Percentiles rank a stretch among this genome's conserved stretches.
Conservation (phyloP, 306 rosid genomes). For the Cicer bijugum region DNA sequence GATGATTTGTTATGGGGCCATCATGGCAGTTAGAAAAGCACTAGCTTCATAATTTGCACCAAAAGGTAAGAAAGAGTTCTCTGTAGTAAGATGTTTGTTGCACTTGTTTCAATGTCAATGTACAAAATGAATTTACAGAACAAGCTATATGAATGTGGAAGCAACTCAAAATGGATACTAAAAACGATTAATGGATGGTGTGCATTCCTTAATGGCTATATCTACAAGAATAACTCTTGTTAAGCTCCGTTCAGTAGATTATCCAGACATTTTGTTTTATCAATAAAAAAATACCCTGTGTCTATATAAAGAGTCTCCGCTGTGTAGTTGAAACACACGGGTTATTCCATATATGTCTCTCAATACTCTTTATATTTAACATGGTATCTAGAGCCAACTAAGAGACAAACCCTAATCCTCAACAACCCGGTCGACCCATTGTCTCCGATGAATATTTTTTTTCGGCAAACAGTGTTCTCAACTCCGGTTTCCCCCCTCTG, state of each 20-base stretch:
- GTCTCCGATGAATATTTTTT: too few relatives aligned
- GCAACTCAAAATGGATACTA: background rate
- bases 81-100: background rate
- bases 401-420: too few relatives aligned
- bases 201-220: background rate
- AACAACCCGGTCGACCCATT: too few relatives aligned
- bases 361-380: too few relatives aligned
- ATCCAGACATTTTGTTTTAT: background rate
- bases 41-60: background rate
- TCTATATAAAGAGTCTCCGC: too few relatives aligned
- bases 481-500: too few relatives aligned
- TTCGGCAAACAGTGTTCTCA: too few relatives aligned
- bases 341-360: too few relatives aligned
- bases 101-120: background rate
- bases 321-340: too few relatives aligned
- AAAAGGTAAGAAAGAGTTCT: conserved; percentile 5
- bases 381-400: too few relatives aligned
- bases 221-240: background rate
- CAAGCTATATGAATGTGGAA: conserved; percentile 3
- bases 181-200: background rate
- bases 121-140: background rate
- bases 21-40: background rate
- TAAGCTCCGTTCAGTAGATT: background rate
- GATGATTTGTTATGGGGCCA: background rate
- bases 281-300: background rate